Conservation (phyloP, 495 filamentous ascomycete species). For the Penicillium waksmanii region DNA sequence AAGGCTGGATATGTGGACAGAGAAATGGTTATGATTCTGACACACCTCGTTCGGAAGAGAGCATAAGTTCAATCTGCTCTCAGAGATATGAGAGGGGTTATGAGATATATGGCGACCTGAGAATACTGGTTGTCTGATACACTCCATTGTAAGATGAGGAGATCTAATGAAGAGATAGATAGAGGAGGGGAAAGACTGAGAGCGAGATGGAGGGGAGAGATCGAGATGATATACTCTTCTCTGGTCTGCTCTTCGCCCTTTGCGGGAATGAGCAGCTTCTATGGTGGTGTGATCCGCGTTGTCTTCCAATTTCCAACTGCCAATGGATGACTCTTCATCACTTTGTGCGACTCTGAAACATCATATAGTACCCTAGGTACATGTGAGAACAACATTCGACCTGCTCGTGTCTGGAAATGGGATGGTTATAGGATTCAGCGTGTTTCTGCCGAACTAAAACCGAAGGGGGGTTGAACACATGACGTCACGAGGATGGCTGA, state of each 20-base stretch:
- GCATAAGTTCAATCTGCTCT: background rate
- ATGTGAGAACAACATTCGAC: too few relatives aligned
- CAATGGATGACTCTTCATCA: background rate
- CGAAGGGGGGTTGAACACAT: background rate
- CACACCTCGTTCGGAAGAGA: constrained; percentile 4
- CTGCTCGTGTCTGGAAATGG: background rate
- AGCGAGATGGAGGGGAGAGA: background rate
- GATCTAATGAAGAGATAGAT: background rate
- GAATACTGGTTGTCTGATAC: background rate
- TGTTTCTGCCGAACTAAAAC: too few relatives aligned
- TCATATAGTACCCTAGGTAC: too few relatives aligned
- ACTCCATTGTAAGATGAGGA: background rate
- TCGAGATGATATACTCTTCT: background rate
- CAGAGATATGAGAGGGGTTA: background rate
- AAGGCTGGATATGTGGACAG: too few relatives aligned
- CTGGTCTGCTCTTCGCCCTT: background rate
- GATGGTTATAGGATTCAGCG: background rate
- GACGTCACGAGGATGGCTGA: background rate
- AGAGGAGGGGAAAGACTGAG: background rate
- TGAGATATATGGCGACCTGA: background rate
- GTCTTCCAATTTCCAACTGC: background rate
- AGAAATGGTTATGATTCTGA: background rate
- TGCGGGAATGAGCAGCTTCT: background rate
- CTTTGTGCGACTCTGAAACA: background rate
- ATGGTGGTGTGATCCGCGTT: background rate